phyloP scores from a whole-genome alignment of 768 basidiomycete genomes.

The Boletus vermiculosoides region DNA sequence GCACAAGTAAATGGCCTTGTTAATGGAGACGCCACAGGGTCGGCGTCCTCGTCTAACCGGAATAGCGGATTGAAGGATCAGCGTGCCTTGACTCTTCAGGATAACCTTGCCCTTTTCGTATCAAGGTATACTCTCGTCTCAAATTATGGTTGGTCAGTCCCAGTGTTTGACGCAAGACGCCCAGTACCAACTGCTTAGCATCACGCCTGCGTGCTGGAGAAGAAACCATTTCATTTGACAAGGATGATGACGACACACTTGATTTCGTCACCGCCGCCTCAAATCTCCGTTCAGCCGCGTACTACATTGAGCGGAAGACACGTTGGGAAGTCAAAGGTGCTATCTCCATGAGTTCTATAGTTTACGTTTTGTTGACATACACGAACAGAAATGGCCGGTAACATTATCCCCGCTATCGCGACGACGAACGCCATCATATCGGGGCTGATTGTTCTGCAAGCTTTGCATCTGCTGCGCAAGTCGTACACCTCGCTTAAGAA shows the following conservation, averaged over 20 bases:
- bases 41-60: slow-evolving; percentile 10
- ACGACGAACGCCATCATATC: slow-evolving; percentile 98
- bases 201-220: slow-evolving; percentile 63
- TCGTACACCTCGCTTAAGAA: slow-evolving; percentile 62
- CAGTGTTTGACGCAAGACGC: slow-evolving; percentile 6
- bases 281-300: slow-evolving; percentile 88
- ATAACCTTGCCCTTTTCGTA: slow-evolving; percentile 80
- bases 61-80: slow-evolving; percentile 73
- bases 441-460: slow-evolving; percentile 91
- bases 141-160: neutral
- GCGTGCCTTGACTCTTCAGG: slow-evolving; percentile 67
- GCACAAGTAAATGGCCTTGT: slow-evolving; percentile 27
- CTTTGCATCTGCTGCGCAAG: slow-evolving; percentile 76
- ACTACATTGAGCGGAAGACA: slow-evolving; percentile 85
- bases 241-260: slow-evolving; percentile 95
- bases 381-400: slow-evolving; percentile 91
- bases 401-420: slow-evolving; percentile 98
- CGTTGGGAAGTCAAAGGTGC: slow-evolving; percentile 96
- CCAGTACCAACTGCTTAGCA: slow-evolving; percentile 79
- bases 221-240: slow-evolving; percentile 85
- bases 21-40: slow-evolving; percentile 12
- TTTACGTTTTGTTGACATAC: neutral
- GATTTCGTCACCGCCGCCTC: slow-evolving; percentile 96
- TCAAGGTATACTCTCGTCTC: slow-evolving; percentile 60
- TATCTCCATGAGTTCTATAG: neutral